Conservation (phyloP, 1,284 basidiomycete species). For the Laetiporus sulphureus region DNA sequence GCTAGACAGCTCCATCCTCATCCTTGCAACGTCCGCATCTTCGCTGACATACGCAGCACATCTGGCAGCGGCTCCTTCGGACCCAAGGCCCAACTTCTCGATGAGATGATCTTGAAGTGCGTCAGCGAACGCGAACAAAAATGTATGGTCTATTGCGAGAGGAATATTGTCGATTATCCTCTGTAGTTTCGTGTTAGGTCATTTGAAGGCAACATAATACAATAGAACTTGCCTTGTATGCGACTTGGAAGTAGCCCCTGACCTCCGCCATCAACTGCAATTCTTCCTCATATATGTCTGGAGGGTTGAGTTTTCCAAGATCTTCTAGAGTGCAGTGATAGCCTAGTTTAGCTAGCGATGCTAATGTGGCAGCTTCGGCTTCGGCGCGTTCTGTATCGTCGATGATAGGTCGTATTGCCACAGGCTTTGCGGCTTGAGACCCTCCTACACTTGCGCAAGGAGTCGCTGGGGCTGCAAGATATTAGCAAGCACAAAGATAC, state of each 20-base stretch:
- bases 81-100: slow-evolving; percentile 33
- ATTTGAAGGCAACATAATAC: no score
- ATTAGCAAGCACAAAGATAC: no score
- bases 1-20: slow-evolving; percentile 29
- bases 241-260: slow-evolving; percentile 43
- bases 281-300: slow-evolving; percentile 39
- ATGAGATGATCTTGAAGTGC: slow-evolving; percentile 32
- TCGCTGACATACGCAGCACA: slow-evolving; percentile 37
- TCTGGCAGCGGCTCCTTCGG: slow-evolving; percentile 26
- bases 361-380: slow-evolving; percentile 19
- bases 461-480: no score
- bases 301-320: slow-evolving; percentile 30
- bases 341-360: slow-evolving; percentile 28
- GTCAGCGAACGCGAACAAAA: slow-evolving; percentile 32
- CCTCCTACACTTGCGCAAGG: no score
- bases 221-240: slow-evolving; percentile 38
- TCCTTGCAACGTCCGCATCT: slow-evolving; percentile 30
- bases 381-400: slow-evolving; percentile 1
- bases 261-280: slow-evolving; percentile 44
- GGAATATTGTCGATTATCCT: slow-evolving; percentile 43
- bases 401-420: no score
- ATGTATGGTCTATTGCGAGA: slow-evolving; percentile 36
- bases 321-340: slow-evolving; percentile 28
- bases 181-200: slow-evolving; percentile 20
- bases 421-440: no score